Base-by-base conservation (phyloP, 805 yeast species). In the Metschnikowia noctiluminum region DNA sequence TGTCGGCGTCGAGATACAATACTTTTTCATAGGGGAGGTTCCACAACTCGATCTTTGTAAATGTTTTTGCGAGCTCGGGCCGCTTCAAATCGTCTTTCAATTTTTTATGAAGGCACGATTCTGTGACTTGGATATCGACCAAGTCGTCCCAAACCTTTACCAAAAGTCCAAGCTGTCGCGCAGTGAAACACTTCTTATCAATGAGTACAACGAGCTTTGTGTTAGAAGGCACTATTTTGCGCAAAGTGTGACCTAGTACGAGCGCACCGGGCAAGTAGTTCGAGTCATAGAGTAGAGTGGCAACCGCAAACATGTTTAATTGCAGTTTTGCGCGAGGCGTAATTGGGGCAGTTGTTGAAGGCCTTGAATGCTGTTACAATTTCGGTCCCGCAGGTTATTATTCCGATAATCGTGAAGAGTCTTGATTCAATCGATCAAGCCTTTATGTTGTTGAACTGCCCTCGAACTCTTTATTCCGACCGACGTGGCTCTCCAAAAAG, bases 241-340 rank as follows among this genome's bases (percentile, higher is more conserved):
- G 56, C 48, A 64, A 43, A 13, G 66, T 58, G 27, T 57, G 58
- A 28, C 79, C 85, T 35, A 82, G 60, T 1, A 80, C 78, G 31
- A 81, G 64, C 0, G 82, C 79, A 15, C 87, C 87, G 1, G 85
- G 82, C 27, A 82, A 61, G 60, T 82, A 82, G 35, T 71, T 70
- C 14, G 75, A 63, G 27, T 78, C 70, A 60, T 77, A 81, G 30
- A 82, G 64, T 15, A 57, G 50, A 9, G 60, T 47, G 7, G 60
- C 59, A 28, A 55, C 48, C 15, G 60, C 59, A 38, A 43, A 42
- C 60, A 55, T 55, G 36, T 12, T 7, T 14, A 11, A 16, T 14
- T 16, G 38, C 21, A 21, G 4, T 21, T 4, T 21, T 4, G 21
- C 21, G 21, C 4, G 21, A 4, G 21, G 15, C 9, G 21, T 16